Conservation (phyloP, 2,329 filamentous ascomycete genomes). For the Phaeosphaeriaceae sp. region DNA sequence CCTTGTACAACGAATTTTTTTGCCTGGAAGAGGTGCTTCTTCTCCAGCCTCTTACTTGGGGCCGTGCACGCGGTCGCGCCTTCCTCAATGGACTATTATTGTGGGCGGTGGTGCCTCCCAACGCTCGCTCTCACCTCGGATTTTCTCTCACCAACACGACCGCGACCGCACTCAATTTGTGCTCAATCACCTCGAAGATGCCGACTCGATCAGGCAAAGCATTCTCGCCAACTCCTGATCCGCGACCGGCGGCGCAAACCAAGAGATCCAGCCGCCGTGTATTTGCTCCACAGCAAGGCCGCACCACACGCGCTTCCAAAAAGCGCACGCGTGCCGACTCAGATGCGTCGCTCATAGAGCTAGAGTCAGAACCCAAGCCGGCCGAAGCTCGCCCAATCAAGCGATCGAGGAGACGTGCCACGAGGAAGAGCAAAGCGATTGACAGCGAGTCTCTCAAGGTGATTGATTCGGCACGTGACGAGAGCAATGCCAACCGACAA, state of each 20-base stretch:
- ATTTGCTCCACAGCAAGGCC: background rate
- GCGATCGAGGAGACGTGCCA: background rate
- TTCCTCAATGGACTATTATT: background rate
- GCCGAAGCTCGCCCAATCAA: background rate
- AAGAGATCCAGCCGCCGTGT: background rate
- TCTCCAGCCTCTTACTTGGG: background rate
- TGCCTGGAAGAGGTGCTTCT: background rate
- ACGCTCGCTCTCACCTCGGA: background rate
- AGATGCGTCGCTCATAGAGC: background rate
- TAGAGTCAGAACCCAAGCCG: background rate
- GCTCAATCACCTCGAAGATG: background rate
- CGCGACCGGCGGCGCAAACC: background rate
- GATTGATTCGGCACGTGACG: background rate
- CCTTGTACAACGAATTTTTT: background rate
- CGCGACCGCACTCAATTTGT: background rate
- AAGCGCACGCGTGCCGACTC: background rate
- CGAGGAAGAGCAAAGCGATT: background rate
- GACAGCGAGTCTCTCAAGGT: background rate
- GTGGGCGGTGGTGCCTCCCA: background rate
- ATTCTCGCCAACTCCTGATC: background rate
- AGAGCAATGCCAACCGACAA: background rate
- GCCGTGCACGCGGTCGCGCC: background rate
- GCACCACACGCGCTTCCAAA: background rate
- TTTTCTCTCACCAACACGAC: background rate
- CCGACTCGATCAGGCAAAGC: constrained; percentile 3